Conservation (phyloP, 75 land plant species). For the Ceratopteris richardii region DNA sequence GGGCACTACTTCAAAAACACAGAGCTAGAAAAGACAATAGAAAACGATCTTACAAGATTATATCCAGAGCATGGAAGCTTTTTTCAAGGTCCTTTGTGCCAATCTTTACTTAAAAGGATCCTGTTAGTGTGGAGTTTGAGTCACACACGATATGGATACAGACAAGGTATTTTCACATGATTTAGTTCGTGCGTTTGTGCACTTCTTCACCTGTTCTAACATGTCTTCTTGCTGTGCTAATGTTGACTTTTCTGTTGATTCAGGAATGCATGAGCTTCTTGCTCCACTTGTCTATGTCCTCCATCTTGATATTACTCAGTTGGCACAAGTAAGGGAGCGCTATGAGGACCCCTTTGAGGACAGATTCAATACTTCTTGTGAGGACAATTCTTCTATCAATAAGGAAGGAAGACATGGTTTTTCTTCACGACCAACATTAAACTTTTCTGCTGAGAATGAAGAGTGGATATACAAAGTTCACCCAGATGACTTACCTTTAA, state of each 20-base stretch:
- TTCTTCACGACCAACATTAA: neutral
- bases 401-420: neutral
- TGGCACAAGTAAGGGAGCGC: conserved; percentile 42
- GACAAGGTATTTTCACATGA: conserved; percentile 52
- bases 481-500: neutral
- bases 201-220: neutral
- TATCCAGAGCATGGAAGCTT: conserved; percentile 83
- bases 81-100: conserved; percentile 77
- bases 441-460: neutral
- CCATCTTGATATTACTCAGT: conserved; percentile 61
- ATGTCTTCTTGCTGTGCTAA: neutral
- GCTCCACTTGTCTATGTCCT: conserved; percentile 84
- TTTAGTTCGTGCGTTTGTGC: neutral
- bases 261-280: conserved; percentile 96
- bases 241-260: conserved; percentile 7
- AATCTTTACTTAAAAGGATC: conserved; percentile 69
- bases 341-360: conserved; percentile 72
- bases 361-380: conserved; percentile 48
- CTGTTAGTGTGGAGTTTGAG: conserved; percentile 69
- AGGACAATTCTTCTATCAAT: neutral
- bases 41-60: conserved; percentile 71
- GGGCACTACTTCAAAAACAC: conserved; percentile 77
- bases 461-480: conserved; percentile 1
- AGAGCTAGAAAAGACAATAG: conserved; percentile 74
- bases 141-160: conserved; percentile 67